A percentile compares a stretch with the other conserved stretches of the same genome.
These are phyloP conservation scores for Oenanthe sinensis DNA, from an alignment of 129 eudicot genomes.

Conservation along the genomic window DNA sequence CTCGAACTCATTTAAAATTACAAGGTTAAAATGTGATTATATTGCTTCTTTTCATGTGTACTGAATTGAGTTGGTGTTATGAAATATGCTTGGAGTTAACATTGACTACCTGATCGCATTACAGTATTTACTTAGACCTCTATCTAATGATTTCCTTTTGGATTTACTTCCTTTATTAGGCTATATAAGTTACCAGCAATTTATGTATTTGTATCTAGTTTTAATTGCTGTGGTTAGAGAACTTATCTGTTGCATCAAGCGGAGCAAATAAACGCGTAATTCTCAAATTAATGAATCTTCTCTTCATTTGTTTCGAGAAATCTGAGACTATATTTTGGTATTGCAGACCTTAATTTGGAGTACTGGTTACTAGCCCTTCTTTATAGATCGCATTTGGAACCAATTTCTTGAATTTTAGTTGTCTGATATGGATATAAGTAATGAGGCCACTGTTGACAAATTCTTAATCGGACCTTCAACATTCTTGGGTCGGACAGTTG, in stretches of 20 bases:
- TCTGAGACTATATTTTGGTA: background rate
- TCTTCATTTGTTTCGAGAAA: background rate
- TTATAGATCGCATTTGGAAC: background rate
- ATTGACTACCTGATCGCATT: background rate
- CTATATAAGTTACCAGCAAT: background rate
- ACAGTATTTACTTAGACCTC: background rate
- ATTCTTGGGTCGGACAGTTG: constrained; percentile 63
- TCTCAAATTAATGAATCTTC: background rate
- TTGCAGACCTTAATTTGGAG: background rate
- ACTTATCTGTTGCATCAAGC: background rate
- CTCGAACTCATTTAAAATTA: background rate
- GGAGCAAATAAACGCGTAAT: background rate
- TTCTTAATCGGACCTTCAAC: constrained; percentile 88
- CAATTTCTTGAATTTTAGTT: background rate
- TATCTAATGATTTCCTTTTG: background rate
- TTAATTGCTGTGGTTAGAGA: background rate
- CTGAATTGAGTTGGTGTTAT: background rate
- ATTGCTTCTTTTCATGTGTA: background rate
- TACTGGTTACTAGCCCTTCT: background rate
- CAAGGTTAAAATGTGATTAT: background rate
- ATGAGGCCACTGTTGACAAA: constrained; percentile 71
- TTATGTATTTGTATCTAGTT: background rate
- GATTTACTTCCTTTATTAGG: background rate
- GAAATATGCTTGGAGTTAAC: background rate
- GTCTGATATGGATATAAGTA: constrained; percentile 69